Evolutionary conservation across 192 early-diverging fungal genomes (phyloP).

Genomic region (Jimgerdemannia lactiflua): DNA sequence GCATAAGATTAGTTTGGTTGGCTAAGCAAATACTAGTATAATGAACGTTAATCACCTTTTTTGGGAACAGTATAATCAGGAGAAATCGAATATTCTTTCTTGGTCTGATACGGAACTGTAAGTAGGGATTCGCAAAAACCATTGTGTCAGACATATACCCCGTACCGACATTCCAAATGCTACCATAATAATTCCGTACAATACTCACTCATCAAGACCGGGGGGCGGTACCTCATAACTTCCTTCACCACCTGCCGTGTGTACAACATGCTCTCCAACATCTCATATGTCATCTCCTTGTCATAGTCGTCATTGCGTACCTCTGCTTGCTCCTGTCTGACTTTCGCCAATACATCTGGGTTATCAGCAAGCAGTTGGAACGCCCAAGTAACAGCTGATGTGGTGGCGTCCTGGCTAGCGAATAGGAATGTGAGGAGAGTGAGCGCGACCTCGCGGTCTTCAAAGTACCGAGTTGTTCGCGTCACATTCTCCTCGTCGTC

Average conservation of each 20-base stretch:
- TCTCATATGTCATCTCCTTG: slow-evolving; percentile 15
- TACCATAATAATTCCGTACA: neutral
- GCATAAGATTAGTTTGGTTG: neutral
- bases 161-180: neutral
- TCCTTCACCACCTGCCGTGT: slow-evolving; percentile 37
- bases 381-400: slow-evolving; percentile 43
- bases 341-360: slow-evolving; percentile 34
- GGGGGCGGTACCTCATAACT: slow-evolving; percentile 33
- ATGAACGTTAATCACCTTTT: slow-evolving; percentile 5
- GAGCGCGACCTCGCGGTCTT: slow-evolving; percentile 34
- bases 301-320: slow-evolving; percentile 19
- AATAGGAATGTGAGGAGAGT: slow-evolving; percentile 45
- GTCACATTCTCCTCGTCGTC: slow-evolving; percentile 7
- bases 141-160: neutral
- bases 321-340: slow-evolving; percentile 30
- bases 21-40: neutral
- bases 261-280: slow-evolving; percentile 29
- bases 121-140: no score
- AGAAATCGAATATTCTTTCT: slow-evolving; percentile 25
- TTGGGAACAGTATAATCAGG: slow-evolving; percentile 33
- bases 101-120: slow-evolving; percentile 31
- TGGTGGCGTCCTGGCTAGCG: slow-evolving; percentile 42
- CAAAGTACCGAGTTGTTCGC: slow-evolving; percentile 26
- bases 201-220: slow-evolving; percentile 31
- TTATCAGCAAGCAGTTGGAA: slow-evolving; percentile 41